Conservation (phyloP, 805 yeast species). For the Cyberlindnera saturnus region DNA sequence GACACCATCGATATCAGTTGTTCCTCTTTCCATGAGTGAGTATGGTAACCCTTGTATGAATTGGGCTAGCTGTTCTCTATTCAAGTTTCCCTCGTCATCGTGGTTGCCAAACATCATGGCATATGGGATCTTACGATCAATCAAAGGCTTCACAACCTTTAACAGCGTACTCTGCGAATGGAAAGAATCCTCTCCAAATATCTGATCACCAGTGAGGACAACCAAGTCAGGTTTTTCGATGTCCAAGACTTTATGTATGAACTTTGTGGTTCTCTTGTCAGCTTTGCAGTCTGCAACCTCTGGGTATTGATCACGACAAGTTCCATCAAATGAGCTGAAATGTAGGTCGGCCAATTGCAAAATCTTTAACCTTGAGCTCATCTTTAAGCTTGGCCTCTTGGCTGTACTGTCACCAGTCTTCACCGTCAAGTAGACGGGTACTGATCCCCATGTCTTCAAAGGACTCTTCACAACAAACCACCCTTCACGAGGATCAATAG, state of each 20-base stretch:
- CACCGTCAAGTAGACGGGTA: constrained; percentile 21
- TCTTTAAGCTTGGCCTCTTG: constrained; percentile 23
- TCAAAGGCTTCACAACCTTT: constrained; percentile 68
- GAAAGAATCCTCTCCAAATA: constrained; percentile 72
- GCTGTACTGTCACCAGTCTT: constrained; percentile 1
- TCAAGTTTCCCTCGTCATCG: constrained; percentile 78
- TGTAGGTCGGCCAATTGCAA: constrained; percentile 91
- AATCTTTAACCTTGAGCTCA: constrained; percentile 63
- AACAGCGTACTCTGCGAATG: constrained; percentile 80
- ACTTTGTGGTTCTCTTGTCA: constrained; percentile 48
- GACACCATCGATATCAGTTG: constrained; percentile 64
- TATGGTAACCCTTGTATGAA: constrained; percentile 57
- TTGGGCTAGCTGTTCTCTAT: constrained; percentile 54
- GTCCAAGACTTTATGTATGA: constrained; percentile 59
- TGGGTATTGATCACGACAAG: constrained; percentile 72
- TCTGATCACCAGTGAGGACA: constrained; percentile 86
- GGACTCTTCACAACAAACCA: constrained; percentile 40
- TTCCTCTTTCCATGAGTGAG: constrained; percentile 57
- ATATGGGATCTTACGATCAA: constrained; percentile 67
- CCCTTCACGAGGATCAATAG: constrained; percentile 69
- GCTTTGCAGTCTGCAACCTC: constrained; percentile 59
- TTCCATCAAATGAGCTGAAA: constrained; percentile 77
- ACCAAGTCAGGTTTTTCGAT: constrained; percentile 79
- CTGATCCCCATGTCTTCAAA: constrained; percentile 4
- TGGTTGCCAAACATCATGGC: constrained; percentile 90